phyloP scores from a whole-genome alignment of 495 filamentous ascomycete genomes.

The Terfezia boudieri region DNA sequence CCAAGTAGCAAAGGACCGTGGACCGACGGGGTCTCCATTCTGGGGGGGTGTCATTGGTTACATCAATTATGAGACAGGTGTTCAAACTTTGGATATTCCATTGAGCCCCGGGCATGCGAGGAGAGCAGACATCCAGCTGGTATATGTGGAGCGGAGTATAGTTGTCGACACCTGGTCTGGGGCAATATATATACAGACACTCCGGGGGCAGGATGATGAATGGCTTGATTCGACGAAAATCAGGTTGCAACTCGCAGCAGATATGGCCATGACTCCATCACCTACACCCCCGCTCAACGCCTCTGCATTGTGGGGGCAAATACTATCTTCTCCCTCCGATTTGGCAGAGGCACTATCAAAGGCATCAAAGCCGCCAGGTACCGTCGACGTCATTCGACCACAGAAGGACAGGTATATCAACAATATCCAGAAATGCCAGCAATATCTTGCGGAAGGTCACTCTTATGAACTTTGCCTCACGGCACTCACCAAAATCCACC shows the following conservation, averaged over 20 bases:
- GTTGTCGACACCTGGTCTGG: constrained; percentile 50
- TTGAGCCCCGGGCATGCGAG: constrained; percentile 3
- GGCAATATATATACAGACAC: constrained; percentile 40
- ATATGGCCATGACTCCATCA: constrained; percentile 7
- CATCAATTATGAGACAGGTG: constrained; percentile 69
- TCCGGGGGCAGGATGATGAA: constrained; percentile 21
- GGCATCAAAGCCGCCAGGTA: constrained; percentile 1
- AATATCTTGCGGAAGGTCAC: constrained; percentile 49
- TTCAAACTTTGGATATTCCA: constrained; percentile 35
- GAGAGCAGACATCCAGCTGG: constrained; percentile 40
- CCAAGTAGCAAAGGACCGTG: constrained; percentile 18
- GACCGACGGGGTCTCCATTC: constrained; percentile 34
- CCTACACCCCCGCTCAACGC: constrained; percentile 7
- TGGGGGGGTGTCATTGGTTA: constrained; percentile 81
- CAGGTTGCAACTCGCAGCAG: constrained; percentile 6
- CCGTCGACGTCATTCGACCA: constrained; percentile 5
- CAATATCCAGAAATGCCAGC: constrained; percentile 41
- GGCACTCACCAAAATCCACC: constrained; percentile 40
- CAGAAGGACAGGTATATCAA: constrained; percentile 3
- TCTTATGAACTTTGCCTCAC: constrained; percentile 92
- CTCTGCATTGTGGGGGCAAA: background rate
- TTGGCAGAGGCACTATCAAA: background rate
- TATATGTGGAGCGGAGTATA: constrained; percentile 58
- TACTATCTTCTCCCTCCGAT: background rate
- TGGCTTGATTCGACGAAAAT: constrained; percentile 6